Percentiles rank a stretch among this genome's conserved stretches.
These are phyloP conservation scores for Gyrodon lividus DNA, from an alignment of 768 basidiomycete genomes.

Conservation along the genomic window DNA sequence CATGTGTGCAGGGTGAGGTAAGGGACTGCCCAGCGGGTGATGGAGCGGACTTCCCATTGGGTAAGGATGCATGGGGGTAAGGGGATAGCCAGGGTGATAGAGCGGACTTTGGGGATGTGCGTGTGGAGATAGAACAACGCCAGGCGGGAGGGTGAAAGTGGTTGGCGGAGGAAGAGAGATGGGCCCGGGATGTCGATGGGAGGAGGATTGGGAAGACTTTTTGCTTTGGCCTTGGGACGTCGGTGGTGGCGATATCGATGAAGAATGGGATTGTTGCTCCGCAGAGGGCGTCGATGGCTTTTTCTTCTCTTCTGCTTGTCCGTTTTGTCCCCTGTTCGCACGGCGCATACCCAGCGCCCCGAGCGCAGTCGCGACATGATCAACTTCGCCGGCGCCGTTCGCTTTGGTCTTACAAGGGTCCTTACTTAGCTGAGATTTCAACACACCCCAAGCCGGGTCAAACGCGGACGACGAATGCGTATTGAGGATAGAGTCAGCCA, in stretches of 20 bases:
- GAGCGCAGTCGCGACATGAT: slow-evolving; percentile 21
- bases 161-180: slow-evolving; percentile 67
- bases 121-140: slow-evolving; percentile 33
- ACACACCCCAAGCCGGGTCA: slow-evolving; percentile 15
- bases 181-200: slow-evolving; percentile 64
- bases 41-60: slow-evolving; percentile 38
- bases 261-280: slow-evolving; percentile 17
- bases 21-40: slow-evolving; percentile 34
- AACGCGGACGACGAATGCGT: slow-evolving; percentile 2
- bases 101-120: slow-evolving; percentile 38
- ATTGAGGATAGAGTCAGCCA: slow-evolving; percentile 18
- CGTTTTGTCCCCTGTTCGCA: slow-evolving; percentile 22
- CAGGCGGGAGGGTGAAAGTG: slow-evolving; percentile 41
- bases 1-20: slow-evolving; percentile 31
- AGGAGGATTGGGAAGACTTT: slow-evolving; percentile 20
- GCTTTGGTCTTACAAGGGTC: slow-evolving; percentile 9
- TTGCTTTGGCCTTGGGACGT: slow-evolving; percentile 12
- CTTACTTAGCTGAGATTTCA: slow-evolving; percentile 15
- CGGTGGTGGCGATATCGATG: slow-evolving; percentile 4
- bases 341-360: slow-evolving; percentile 32
- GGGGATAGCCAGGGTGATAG: slow-evolving; percentile 36
- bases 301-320: slow-evolving; percentile 25
- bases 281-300: slow-evolving; percentile 5
- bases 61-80: slow-evolving; percentile 28
- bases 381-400: slow-evolving; percentile 15